These are phyloP conservation scores for Mentha longifolia DNA, from an alignment of 257 asterid species.

Conservation along the genomic window DNA sequence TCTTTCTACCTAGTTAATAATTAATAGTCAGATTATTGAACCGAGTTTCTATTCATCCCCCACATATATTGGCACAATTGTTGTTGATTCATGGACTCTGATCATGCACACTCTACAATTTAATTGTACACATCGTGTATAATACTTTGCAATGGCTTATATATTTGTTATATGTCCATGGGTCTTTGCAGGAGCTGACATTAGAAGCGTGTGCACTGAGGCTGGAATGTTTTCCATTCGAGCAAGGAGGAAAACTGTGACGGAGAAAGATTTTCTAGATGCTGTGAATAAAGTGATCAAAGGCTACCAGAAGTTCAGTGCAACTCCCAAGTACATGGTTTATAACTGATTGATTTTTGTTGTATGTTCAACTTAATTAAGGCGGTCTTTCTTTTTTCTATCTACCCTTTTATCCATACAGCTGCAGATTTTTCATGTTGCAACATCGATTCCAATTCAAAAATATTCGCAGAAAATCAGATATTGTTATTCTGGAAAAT, in stretches of 20 bases:
- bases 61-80: too few species aligned
- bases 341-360: conserved; percentile 52
- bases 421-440: conserved; percentile 9
- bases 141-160: neutral
- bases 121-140: neutral
- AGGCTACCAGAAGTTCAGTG: conserved; percentile 94
- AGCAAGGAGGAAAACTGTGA: conserved; percentile 89
- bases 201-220: conserved; percentile 92
- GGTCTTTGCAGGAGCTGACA: conserved; percentile 70
- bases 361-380: neutral
- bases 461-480: neutral
- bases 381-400: neutral
- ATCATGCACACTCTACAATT: neutral
- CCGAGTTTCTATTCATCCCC: neutral
- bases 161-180: neutral
- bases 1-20: neutral
- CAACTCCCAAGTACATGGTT: conserved; percentile 94
- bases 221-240: conserved; percentile 96
- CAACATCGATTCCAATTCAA: conserved; percentile 4
- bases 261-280: conserved; percentile 91
- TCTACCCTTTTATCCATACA: neutral
- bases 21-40: neutral
- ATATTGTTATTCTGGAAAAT: neutral
- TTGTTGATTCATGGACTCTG: neutral
- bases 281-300: conserved; percentile 95